phyloP scores from a whole-genome alignment of 192 early-diverging fungal genomes.

The Entomortierella beljakovae region DNA sequence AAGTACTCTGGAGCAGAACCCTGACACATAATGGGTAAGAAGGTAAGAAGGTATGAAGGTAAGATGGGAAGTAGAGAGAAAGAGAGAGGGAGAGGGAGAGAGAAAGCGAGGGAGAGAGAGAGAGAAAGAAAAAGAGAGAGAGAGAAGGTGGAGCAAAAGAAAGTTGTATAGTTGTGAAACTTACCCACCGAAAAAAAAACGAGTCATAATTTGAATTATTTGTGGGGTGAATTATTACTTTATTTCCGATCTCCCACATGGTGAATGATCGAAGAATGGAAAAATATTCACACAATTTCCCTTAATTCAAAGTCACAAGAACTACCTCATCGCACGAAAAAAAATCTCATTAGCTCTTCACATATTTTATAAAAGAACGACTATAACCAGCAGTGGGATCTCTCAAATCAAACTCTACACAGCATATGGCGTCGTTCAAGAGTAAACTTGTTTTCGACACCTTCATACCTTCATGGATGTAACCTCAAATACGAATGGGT shows the following conservation, averaged over 20 bases:
- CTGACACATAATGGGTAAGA: conserved; percentile 28
- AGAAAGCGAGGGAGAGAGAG: not conserved
- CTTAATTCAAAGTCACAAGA: not conserved
- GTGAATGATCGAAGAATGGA: too few relatives aligned
- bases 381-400: conserved; percentile 45
- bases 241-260: too few relatives aligned
- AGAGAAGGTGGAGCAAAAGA: not conserved
- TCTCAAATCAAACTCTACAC: conserved; percentile 50
- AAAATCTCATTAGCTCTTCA: conserved; percentile 9
- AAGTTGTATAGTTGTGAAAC: not conserved
- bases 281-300: too few relatives aligned
- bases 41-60: not conserved
- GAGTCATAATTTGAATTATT: too few relatives aligned
- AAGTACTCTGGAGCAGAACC: conserved; percentile 34
- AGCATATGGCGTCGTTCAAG: conserved; percentile 47
- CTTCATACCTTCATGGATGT: conserved; percentile 38
- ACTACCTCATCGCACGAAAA: not conserved
- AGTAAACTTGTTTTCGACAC: conserved; percentile 12
- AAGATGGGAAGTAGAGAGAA: not conserved
- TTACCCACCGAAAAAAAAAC: not conserved
- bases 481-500: not conserved
- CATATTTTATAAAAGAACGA: conserved; percentile 37
- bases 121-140: not conserved
- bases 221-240: too few relatives aligned
- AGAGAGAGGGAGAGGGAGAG: not conserved